phyloP scores from a whole-genome alignment of 805 yeast species.

The Kazachstania africana region DNA sequence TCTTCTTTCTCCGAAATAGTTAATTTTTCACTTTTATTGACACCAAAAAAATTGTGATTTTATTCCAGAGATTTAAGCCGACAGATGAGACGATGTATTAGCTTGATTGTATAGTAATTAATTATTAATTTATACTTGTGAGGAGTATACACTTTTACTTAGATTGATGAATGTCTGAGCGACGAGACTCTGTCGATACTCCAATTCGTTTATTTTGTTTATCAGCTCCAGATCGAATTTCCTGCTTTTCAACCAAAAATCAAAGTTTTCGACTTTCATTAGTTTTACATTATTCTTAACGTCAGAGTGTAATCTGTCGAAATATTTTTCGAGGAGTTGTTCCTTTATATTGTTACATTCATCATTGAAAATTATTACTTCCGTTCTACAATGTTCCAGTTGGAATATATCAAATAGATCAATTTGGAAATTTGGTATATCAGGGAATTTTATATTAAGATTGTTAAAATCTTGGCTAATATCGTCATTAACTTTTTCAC shows the following conservation, averaged over 20 bases:
- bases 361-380: conserved; percentile 9
- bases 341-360: conserved; percentile 12
- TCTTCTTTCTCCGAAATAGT: no score
- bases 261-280: conserved; percentile 14
- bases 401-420: conserved; percentile 10
- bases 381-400: conserved; percentile 6
- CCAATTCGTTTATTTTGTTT: conserved; percentile 15
- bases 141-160: no score
- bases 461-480: conserved; percentile 7
- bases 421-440: conserved; percentile 12
- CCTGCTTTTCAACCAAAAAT: conserved; percentile 9
- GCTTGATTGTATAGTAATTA: no score
- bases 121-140: no score
- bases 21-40: no score
- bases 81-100: no score
- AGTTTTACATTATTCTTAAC: conserved; percentile 9
- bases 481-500: conserved; percentile 9
- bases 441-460: conserved; percentile 8
- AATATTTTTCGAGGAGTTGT: conserved; percentile 7
- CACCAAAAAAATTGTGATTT: no score
- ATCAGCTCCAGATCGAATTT: conserved; percentile 13
- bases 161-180: conserved; percentile 2
- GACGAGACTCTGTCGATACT: conserved; percentile 12
- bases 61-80: no score
- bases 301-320: conserved; percentile 14